phyloP scores from a whole-genome alignment of 129 eudicot genomes.

The Mikania micrantha region DNA sequence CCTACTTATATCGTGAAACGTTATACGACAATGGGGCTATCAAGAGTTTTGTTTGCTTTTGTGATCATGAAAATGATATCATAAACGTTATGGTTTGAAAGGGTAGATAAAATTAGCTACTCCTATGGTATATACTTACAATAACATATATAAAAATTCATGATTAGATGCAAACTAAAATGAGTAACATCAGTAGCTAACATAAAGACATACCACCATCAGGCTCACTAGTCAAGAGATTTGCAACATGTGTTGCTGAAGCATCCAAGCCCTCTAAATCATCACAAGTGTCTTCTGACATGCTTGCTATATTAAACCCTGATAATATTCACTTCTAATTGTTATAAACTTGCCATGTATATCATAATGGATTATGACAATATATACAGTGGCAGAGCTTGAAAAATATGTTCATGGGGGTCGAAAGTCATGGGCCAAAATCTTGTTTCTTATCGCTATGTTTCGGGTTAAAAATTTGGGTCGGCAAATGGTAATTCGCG shows the following conservation, averaged over 20 bases:
- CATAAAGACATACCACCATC: conserved; percentile 30
- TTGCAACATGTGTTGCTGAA: conserved; percentile 52
- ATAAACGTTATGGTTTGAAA: background rate
- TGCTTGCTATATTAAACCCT: conserved; percentile 50
- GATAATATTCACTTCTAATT: too few relatives aligned
- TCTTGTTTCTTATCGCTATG: too few relatives aligned
- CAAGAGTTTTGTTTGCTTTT: background rate
- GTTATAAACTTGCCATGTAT: too few relatives aligned
- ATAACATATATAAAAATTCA: background rate
- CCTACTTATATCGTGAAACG: too few relatives aligned
- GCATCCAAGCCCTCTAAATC: conserved; percentile 52
- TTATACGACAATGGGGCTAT: too few relatives aligned
- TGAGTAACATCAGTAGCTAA: background rate
- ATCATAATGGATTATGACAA: too few relatives aligned
- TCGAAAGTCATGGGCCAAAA: too few relatives aligned
- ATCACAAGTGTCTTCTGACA: conserved; percentile 37
- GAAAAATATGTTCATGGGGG: too few relatives aligned
- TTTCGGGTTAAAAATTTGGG: too few relatives aligned
- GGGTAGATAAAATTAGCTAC: background rate
- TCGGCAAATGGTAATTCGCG: too few relatives aligned
- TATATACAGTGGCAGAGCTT: too few relatives aligned
- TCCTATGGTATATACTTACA: background rate
- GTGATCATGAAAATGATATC: background rate
- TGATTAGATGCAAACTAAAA: background rate
- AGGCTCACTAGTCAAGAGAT: conserved; percentile 40